Conservation (phyloP, 129 eudicot genomes). For the Helianthus tuberosus region DNA sequence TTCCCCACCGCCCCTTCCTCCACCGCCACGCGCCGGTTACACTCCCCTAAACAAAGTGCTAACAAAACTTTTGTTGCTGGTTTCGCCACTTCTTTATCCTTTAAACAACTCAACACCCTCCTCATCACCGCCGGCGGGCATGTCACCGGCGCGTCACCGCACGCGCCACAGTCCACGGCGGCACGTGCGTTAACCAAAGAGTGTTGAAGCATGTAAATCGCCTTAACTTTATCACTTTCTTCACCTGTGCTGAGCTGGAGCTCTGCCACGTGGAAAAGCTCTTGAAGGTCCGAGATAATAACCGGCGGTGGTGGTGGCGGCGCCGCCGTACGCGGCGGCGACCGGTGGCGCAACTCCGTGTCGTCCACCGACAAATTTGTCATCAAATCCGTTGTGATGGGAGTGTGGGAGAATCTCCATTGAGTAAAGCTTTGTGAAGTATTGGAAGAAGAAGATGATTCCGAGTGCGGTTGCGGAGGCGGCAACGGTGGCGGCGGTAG, state of each 20-base stretch:
- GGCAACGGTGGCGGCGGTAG: constrained; percentile 19
- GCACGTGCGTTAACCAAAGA: constrained; percentile 61
- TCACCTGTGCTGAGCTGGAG: constrained; percentile 61
- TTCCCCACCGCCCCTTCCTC: constrained; percentile 81
- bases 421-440: constrained; percentile 95
- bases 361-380: constrained; percentile 20
- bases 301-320: constrained; percentile 37
- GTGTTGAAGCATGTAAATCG: constrained; percentile 67
- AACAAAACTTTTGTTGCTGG: constrained; percentile 72
- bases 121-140: constrained; percentile 69
- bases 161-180: constrained; percentile 29
- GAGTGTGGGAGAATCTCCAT: constrained; percentile 79
- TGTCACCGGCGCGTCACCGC: constrained; percentile 4
- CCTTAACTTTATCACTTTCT: constrained; percentile 44
- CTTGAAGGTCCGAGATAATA: constrained; percentile 38
- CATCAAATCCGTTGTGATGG: constrained; percentile 35
- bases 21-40: constrained; percentile 71
- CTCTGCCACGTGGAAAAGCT: constrained; percentile 85
- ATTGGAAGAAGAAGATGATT: constrained; percentile 80
- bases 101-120: constrained; percentile 54
- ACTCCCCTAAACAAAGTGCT: constrained; percentile 69
- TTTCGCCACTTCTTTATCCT: constrained; percentile 40
- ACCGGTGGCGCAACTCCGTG: constrained; percentile 14
- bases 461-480: constrained; percentile 47
- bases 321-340: not conserved